Evolutionary conservation across 1,284 basidiomycete species (phyloP).

Genomic region (Pseudozyma thailandica): DNA sequence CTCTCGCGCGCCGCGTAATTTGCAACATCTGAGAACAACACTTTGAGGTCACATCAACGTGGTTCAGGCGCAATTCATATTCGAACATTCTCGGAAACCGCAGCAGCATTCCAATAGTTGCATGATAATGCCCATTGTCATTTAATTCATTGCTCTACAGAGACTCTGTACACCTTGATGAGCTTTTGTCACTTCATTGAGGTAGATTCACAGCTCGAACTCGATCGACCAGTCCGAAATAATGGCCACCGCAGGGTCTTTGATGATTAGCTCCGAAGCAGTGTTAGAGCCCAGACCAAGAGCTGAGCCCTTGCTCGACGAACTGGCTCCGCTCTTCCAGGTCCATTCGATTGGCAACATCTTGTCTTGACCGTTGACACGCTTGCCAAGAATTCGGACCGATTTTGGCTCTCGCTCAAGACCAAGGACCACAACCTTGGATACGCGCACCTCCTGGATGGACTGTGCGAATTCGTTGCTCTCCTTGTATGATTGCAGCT

Average conservation of each 20-base stretch:
- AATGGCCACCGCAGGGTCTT: constrained; percentile 56
- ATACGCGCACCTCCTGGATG: constrained; percentile 58
- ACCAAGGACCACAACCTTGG: constrained; percentile 63
- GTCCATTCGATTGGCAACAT: constrained; percentile 35
- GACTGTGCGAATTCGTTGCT: constrained; percentile 53
- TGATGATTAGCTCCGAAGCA: constrained; percentile 57
- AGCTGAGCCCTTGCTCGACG: constrained; percentile 27
- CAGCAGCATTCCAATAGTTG: too few species aligned
- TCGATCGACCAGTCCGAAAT: constrained; percentile 57
- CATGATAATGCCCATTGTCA: too few species aligned
- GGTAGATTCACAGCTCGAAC: constrained; percentile 44
- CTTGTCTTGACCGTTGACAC: constrained; percentile 11
- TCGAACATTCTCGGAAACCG: not conserved
- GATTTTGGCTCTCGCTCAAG: constrained; percentile 45
- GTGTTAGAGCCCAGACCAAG: constrained; percentile 25
- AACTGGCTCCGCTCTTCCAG: constrained; percentile 41
- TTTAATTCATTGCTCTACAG: too few species aligned
- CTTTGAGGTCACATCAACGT: too few species aligned
- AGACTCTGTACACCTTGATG: too few species aligned
- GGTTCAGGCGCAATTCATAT: too few species aligned
- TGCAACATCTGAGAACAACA: too few species aligned
- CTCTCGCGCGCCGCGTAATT: not conserved
- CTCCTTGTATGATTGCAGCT: constrained; percentile 27
- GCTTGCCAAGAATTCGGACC: constrained; percentile 33
- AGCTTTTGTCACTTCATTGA: too few species aligned